A percentile compares a stretch with the other conserved stretches of the same genome.
phyloP scores from a whole-genome alignment of 306 rosid genomes.

The Cicer arietinum region DNA sequence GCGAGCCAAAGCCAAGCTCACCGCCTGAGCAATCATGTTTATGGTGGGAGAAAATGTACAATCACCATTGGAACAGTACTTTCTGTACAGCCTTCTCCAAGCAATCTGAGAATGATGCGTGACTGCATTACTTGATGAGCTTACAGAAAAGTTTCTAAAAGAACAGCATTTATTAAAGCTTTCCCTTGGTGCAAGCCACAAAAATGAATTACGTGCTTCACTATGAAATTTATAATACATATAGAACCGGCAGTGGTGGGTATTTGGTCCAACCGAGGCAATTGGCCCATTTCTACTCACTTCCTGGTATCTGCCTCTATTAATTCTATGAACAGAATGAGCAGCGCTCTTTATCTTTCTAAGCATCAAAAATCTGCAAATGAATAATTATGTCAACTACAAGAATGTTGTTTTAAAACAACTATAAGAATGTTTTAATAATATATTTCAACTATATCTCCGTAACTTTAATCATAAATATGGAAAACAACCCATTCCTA shows the following conservation, averaged over 20 bases:
- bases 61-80: constrained; percentile 52
- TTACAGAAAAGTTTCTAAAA: constrained; percentile 53
- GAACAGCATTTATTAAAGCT: constrained; percentile 40
- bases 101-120: constrained; percentile 62
- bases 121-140: constrained; percentile 54
- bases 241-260: constrained; percentile 58
- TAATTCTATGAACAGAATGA: constrained; percentile 50
- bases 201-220: constrained; percentile 52
- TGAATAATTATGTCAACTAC: constrained; percentile 34
- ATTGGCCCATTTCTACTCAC: constrained; percentile 58
- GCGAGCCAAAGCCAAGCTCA: constrained; percentile 79
- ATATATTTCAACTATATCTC: constrained; percentile 26
- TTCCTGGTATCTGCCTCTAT: constrained; percentile 48
- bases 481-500: not conserved
- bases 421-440: constrained; percentile 20
- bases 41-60: constrained; percentile 55
- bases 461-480: constrained; percentile 10
- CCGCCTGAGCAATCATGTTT: constrained; percentile 82
- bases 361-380: constrained; percentile 80
- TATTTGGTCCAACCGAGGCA: constrained; percentile 54
- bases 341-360: constrained; percentile 57
- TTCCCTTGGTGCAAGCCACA: constrained; percentile 51
- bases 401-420: not conserved
- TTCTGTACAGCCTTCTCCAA: constrained; percentile 70
- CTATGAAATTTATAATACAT: constrained; percentile 50